These are phyloP conservation scores for Albugo laibachii DNA, from an alignment of 352 stramenopile species.

Conservation along the genomic window DNA sequence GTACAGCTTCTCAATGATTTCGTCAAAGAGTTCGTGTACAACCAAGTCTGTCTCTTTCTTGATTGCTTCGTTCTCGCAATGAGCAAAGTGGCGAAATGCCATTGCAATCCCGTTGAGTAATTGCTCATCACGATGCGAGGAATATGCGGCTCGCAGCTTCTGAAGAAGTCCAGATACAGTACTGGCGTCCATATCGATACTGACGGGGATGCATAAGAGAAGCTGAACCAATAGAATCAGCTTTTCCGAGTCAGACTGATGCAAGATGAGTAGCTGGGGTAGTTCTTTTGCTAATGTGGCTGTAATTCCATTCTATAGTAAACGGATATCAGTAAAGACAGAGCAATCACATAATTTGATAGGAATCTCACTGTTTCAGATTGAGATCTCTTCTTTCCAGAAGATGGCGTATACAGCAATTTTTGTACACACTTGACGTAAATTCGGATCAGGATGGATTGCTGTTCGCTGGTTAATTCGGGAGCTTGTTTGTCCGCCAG, in stretches of 20 bases:
- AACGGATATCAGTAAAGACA: too few species aligned
- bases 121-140: constrained; percentile 41
- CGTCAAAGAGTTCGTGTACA: constrained; percentile 50
- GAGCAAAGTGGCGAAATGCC: constrained; percentile 43
- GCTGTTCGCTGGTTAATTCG: constrained; percentile 57
- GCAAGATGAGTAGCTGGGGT: constrained; percentile 43
- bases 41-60: constrained; percentile 60
- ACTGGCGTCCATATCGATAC: constrained; percentile 20
- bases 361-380: too few species aligned
- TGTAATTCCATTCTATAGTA: too few species aligned
- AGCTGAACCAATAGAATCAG: constrained; percentile 49
- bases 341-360: too few species aligned
- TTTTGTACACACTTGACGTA: constrained; percentile 50
- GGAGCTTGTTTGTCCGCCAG: constrained; percentile 63
- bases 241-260: constrained; percentile 66
- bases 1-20: constrained; percentile 37
- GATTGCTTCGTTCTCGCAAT: constrained; percentile 52
- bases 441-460: constrained; percentile 55
- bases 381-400: too few species aligned
- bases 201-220: too few species aligned
- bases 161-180: constrained; percentile 21
- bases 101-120: constrained; percentile 42
- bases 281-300: constrained; percentile 44
- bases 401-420: constrained; percentile 9
- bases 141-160: constrained; percentile 53